Conservation (phyloP, 2,329 filamentous ascomycete genomes). For the Plectosphaerella plurivora region DNA sequence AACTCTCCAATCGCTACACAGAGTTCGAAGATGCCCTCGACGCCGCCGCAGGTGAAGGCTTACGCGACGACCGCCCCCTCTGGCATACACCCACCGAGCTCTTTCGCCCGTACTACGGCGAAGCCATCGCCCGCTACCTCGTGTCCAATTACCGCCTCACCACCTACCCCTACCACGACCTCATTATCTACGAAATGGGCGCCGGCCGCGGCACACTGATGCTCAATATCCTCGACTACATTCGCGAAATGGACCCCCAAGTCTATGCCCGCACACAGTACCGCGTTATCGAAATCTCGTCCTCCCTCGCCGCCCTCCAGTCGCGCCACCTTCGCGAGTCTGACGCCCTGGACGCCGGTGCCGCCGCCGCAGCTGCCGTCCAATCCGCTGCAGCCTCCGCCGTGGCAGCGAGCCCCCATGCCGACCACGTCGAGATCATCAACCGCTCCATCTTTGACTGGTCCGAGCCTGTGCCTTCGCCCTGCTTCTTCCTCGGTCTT, state of each 20-base stretch:
- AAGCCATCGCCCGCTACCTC: constrained; percentile 93
- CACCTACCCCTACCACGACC: constrained; percentile 90
- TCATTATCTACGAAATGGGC: constrained; percentile 98
- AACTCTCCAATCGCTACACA: constrained; percentile 75
- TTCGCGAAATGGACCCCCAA: constrained; percentile 80
- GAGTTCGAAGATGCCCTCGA: constrained; percentile 90
- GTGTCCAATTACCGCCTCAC: constrained; percentile 94
- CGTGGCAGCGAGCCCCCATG: constrained; percentile 69
- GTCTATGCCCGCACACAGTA: constrained; percentile 93
- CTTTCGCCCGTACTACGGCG: constrained; percentile 93
- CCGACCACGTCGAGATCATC: constrained; percentile 85
- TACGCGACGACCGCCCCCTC: constrained; percentile 76
- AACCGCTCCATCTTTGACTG: constrained; percentile 95
- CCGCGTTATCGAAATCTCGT: constrained; percentile 93
- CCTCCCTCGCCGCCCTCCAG: constrained; percentile 74
- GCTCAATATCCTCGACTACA: constrained; percentile 96
- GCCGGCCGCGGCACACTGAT: constrained; percentile 96
- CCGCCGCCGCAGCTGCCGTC: constrained; percentile 53
- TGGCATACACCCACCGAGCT: constrained; percentile 99
- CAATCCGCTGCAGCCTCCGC: constrained; percentile 54
- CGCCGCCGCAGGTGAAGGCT: constrained; percentile 47
- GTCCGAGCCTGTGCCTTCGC: constrained; percentile 79
- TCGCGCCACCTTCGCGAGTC: constrained; percentile 58
- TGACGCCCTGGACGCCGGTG: constrained; percentile 57
- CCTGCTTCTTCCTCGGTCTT: constrained; percentile 95